Base-by-base conservation (phyloP, 2,329 filamentous ascomycete genomes). In the Nemania sp. region DNA sequence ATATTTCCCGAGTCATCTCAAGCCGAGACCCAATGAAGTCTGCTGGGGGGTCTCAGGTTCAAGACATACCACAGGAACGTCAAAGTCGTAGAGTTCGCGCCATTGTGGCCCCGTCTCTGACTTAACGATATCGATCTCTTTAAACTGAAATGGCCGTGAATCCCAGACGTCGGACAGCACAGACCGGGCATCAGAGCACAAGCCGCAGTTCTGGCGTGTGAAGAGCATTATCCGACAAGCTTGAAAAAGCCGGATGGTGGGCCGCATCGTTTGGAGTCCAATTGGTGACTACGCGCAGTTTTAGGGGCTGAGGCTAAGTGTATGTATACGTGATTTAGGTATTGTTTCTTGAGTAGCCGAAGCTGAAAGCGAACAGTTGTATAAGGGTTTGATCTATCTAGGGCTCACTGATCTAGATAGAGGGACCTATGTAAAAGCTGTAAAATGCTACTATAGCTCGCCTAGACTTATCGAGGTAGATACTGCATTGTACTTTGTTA, bases 41-140 rank as follows among this genome's bases (percentile, higher is more conserved):
- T 29, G 4, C 26, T 26, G 4, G 13, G n/a, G 4, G 13, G n/a
- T 20, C 15, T 32, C 10, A 41, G 29, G 47, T 26, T 22, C n/a
- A 49, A 20, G 20, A 79, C 85, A 75, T 82, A 94, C 92, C 75
- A 94, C 92, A 0, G 92, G 92, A 7, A 93, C 92, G 73, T 95
- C 92, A 77, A 94, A 93, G 66, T 94, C 92, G 77, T 95, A 95
- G 0, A 93, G 76, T 56, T 90, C 85, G 74, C 87, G 89, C 92
- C 92, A 95, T 3, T 62, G 68, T 26, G 83, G 81, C 69, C 88
- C 86, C 18, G 86, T 85, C 27, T 88, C 86, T 0, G 86, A 83
- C 56, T 86, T 85, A 80, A 92, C 88, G 56, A 94, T 88, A 76
- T 94, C 86, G 68, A 93, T 83, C 78, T 94, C 91, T 7, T 84